Evolutionary conservation across 768 basidiomycete genomes (phyloP), one percentile per base, ranked within the genome.

Genomic region (Rhizopogon sp.): DNA sequence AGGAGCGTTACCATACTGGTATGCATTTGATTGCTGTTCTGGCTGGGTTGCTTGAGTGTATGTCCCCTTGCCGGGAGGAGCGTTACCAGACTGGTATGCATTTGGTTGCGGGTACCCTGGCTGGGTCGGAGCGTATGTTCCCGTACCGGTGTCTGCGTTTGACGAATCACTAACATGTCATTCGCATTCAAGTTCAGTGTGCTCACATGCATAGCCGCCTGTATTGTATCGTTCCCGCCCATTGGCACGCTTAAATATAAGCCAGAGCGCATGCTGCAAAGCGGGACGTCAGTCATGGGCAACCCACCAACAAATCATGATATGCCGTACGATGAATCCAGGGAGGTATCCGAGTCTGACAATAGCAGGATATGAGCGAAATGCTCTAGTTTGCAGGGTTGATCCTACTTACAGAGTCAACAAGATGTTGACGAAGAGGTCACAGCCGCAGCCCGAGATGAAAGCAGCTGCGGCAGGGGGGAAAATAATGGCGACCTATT

Each of bases 181-280:
- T 25, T 5, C 20, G 25, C 51, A 42, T 13, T 37, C 35, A 29
- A 7, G 20, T 52, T 45, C 28, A 43, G 33, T 37, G 22, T 16
- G 80, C 87, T 62, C 62, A 89, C 88, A 91, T 43, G 73, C 67
- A 75, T 81, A 91, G 37, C 83, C 83, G 20, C 85, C 87, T 8
- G 63, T 66, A 22, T 88, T 88, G 64, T 86, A 90, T 31, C 77
- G 75, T 56, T 88, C 84, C 64, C 90, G 87, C 0, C 89, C 90
- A 57, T 89, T 78, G 74, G 88, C 81, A 74, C 87, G 87, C 79
- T 76, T 85, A 72, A 91, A 85, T 44, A 93, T 85, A 53, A 95
- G 76, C 88, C 88, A 93, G 70, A 91, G 87, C 1, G 90, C 90
- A 63, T 93, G 91, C 81, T 82, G 37, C 6, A 47, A 5, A 31